Evolutionary conservation across 139 green algal species (phyloP).

Genomic region (Coelastrella sp.): DNA sequence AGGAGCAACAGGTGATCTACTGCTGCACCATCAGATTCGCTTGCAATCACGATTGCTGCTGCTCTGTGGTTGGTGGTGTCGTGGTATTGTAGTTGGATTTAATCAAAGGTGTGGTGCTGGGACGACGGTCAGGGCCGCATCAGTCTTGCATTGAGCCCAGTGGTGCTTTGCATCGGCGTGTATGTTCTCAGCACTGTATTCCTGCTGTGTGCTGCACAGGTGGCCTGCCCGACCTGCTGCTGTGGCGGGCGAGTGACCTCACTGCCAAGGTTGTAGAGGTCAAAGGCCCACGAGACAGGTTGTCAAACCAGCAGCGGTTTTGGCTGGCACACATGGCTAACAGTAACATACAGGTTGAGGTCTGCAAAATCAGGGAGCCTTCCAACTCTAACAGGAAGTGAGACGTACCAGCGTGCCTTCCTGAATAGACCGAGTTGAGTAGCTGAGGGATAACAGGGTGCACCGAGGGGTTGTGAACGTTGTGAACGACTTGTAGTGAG

Average conservation of each 20-base stretch:
- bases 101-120: no score
- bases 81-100: no score
- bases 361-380: constrained; percentile 45
- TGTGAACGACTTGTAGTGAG: no score
- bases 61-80: no score
- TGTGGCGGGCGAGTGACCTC: constrained; percentile 72
- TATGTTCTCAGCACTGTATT: no score
- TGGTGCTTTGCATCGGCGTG: no score
- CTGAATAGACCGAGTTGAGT: no score
- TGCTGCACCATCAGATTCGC: no score
- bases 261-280: constrained; percentile 24
- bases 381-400: background rate
- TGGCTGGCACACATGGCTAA: constrained; percentile 79
- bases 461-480: no score
- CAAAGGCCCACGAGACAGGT: constrained; percentile 82
- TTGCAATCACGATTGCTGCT: no score
- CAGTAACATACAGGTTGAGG: constrained; percentile 61
- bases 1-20: constrained; percentile 66
- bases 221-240: constrained; percentile 92
- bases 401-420: background rate
- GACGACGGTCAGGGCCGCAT: no score
- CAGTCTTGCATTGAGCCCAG: background rate
- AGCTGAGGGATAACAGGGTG: no score
- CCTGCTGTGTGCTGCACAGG: constrained; percentile 47
- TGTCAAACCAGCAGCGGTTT: constrained; percentile 85